phyloP scores from a whole-genome alignment of 257 asterid species.

The Oldenlandia corymbosa region DNA sequence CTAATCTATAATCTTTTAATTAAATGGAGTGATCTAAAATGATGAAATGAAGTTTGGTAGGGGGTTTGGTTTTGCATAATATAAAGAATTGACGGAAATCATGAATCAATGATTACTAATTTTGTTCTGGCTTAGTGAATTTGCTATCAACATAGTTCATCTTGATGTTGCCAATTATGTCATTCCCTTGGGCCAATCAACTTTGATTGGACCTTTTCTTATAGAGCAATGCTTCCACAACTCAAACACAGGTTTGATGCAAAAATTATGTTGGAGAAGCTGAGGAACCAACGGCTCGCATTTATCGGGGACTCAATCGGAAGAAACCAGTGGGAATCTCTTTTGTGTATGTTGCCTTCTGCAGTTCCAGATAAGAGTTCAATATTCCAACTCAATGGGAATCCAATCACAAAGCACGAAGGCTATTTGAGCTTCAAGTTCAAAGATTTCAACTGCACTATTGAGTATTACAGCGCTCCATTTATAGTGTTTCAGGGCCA shows the following conservation, averaged over 20 bases:
- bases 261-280: constrained; percentile 60
- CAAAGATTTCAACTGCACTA: constrained; percentile 62
- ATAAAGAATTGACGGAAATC: no score
- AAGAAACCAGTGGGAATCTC: constrained; percentile 96
- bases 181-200: no score
- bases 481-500: constrained; percentile 82
- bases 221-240: no score
- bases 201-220: no score
- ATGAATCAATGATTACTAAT: no score
- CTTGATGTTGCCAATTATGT: no score
- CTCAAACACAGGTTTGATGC: constrained; percentile 54
- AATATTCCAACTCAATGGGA: constrained; percentile 69
- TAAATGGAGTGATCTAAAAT: no score
- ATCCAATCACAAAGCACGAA: constrained; percentile 75
- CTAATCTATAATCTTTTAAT: no score
- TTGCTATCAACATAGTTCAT: no score
- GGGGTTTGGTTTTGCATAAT: no score
- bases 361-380: constrained; percentile 50
- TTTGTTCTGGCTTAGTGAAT: no score
- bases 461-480: constrained; percentile 87
- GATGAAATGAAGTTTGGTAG: no score
- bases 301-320: constrained; percentile 92
- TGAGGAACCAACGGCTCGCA: constrained; percentile 50
- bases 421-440: constrained; percentile 63
- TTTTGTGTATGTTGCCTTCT: constrained; percentile 82